A percentile compares a stretch with the other conserved stretches of the same genome.
Evolutionary conservation across 106 monocot genomes (phyloP).

Genomic region (Dendrobium huoshanense): DNA sequence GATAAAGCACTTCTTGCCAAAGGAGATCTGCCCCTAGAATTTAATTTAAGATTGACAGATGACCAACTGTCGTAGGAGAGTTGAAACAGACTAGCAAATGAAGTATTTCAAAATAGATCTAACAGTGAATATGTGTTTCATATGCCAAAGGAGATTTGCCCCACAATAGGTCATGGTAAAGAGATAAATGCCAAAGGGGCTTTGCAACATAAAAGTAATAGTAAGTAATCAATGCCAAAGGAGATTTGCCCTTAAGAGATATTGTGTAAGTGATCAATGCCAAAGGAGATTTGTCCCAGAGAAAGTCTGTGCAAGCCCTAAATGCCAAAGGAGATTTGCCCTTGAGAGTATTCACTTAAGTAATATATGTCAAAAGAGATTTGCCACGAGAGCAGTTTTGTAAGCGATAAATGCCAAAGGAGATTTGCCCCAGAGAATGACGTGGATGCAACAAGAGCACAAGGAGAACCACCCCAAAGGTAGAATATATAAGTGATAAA

Average conservation of each 20-base stretch:
- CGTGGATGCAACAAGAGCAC: neutral
- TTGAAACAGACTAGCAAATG: neutral
- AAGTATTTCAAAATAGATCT: neutral
- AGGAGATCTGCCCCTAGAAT: no score
- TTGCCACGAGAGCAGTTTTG: conserved; percentile 1
- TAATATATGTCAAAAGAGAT: conserved; percentile 21
- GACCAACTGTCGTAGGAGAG: no score
- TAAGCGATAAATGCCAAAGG: neutral
- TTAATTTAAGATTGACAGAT: no score
- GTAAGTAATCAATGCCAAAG: conserved; percentile 29
- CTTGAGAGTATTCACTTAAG: conserved; percentile 1
- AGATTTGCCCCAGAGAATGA: conserved; percentile 3
- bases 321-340: conserved; percentile 49
- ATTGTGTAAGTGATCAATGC: conserved; percentile 12
- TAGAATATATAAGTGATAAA: neutral
- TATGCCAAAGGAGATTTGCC: neutral
- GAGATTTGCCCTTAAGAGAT: conserved; percentile 18
- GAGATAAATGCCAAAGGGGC: conserved; percentile 33
- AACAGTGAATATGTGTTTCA: conserved; percentile 4
- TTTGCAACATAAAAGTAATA: conserved; percentile 9
- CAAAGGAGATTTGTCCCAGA: conserved; percentile 32
- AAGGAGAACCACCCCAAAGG: neutral
- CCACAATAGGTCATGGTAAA: neutral
- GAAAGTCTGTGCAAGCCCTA: neutral
- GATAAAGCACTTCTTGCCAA: neutral